Conservation (phyloP, 2,329 filamentous ascomycete genomes). For the Pseudocercospora vitis region DNA sequence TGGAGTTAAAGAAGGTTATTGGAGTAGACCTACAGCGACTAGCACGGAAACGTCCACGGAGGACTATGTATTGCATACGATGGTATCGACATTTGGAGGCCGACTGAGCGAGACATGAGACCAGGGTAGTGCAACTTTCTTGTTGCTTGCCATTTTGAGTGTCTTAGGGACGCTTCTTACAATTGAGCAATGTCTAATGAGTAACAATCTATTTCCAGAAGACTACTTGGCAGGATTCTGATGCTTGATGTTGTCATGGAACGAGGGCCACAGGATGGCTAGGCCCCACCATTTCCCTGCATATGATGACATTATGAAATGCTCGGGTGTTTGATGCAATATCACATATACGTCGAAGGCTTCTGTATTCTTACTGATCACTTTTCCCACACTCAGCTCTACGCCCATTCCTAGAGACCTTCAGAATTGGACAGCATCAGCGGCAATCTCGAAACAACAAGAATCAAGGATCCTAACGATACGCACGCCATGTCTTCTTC, state of each 20-base stretch:
- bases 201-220: too few relatives aligned
- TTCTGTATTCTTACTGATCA: neutral
- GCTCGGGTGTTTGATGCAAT: neutral
- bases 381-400: neutral
- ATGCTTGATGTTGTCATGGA: too few relatives aligned
- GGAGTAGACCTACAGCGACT: neutral
- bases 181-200: too few relatives aligned
- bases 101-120: neutral
- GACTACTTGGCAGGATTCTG: too few relatives aligned
- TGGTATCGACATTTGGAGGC: neutral
- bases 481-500: neutral
- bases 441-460: neutral
- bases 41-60: neutral
- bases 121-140: too few relatives aligned
- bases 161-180: too few relatives aligned
- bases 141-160: too few relatives aligned
- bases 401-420: neutral
- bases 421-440: neutral
- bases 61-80: neutral
- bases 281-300: constrained; percentile 3
- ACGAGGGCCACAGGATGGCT: too few relatives aligned
- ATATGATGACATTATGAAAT: constrained; percentile 2
- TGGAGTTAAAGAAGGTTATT: neutral
- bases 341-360: neutral
- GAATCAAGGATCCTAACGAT: too few relatives aligned